Percentiles rank a stretch among this genome's conserved stretches.
These are phyloP conservation scores for Cerrena zonata DNA, from an alignment of 1,284 basidiomycete species.

Conservation along the genomic window DNA sequence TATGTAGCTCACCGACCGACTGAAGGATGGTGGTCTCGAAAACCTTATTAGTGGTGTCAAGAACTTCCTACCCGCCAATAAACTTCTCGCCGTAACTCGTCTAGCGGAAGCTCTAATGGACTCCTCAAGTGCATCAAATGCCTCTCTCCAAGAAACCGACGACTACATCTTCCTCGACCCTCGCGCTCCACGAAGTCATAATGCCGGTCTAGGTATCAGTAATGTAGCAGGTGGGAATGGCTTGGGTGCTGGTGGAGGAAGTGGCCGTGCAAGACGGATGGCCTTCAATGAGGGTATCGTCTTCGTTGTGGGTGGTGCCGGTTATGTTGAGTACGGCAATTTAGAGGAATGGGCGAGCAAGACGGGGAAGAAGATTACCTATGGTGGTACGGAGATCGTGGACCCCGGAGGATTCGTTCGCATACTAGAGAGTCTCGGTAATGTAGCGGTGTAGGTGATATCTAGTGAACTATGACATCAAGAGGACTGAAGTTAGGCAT, in stretches of 20 bases:
- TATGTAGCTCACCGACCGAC: constrained; percentile 76
- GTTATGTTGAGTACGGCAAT: constrained; percentile 97
- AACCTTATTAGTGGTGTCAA: constrained; percentile 96
- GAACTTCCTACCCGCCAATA: constrained; percentile 94
- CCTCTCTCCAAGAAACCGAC: constrained; percentile 92
- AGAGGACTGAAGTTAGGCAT: not conserved
- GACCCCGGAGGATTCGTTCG: constrained; percentile 82
- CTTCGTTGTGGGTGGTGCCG: constrained; percentile 94
- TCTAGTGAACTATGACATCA: no score
- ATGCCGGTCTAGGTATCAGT: constrained; percentile 44
- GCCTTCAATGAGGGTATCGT: constrained; percentile 87
- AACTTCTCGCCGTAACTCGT: constrained; percentile 88
- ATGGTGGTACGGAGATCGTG: constrained; percentile 93
- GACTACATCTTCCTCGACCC: constrained; percentile 95
- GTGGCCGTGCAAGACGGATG: constrained; percentile 60
- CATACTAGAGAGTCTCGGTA: constrained; percentile 61
- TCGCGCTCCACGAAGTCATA: constrained; percentile 59
- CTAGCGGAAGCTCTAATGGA: constrained; percentile 97
- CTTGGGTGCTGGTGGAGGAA: constrained; percentile 32
- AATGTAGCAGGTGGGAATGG: constrained; percentile 41
- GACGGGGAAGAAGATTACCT: constrained; percentile 81
- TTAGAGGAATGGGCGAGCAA: constrained; percentile 84
- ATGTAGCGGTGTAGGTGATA: constrained; percentile 17
- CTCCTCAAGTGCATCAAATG: constrained; percentile 83
- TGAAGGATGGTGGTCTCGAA: constrained; percentile 92